Evolutionary conservation across 257 asterid genomes (phyloP).

Genomic region (Salvia rosmarinus): DNA sequence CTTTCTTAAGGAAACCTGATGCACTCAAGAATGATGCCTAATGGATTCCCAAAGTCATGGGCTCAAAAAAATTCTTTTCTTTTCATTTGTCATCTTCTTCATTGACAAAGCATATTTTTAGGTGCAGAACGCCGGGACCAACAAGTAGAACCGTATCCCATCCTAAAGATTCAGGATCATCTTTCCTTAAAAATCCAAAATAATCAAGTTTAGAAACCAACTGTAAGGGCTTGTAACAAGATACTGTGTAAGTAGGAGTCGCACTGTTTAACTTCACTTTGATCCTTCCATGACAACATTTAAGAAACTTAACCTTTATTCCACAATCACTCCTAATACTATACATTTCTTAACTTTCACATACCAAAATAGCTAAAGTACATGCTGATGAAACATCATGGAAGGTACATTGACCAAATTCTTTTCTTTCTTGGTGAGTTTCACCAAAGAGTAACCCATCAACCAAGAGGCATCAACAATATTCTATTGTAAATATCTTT

Average conservation of each 20-base stretch:
- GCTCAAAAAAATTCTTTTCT: slow-evolving; percentile 13
- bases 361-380: slow-evolving; percentile 13
- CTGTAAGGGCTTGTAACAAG: slow-evolving; percentile 8
- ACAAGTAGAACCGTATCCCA: slow-evolving; percentile 14
- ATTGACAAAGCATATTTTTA: slow-evolving; percentile 22
- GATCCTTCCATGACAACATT: background rate
- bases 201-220: slow-evolving; percentile 20
- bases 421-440: no score
- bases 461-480: slow-evolving; percentile 25
- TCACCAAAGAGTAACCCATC: slow-evolving; percentile 24
- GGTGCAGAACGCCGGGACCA: slow-evolving; percentile 2
- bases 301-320: slow-evolving; percentile 12
- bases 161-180: slow-evolving; percentile 21
- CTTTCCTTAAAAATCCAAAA: slow-evolving; percentile 26
- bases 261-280: background rate
- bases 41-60: slow-evolving; percentile 13
- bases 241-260: background rate
- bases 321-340: slow-evolving; percentile 6
- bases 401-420: no score
- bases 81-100: slow-evolving; percentile 3
- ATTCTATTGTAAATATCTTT: background rate
- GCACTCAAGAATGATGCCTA: slow-evolving; percentile 27
- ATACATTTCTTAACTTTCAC: background rate
- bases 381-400: no score
- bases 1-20: slow-evolving; percentile 23